Percentiles rank a stretch among this genome's conserved stretches.
phyloP scores from a whole-genome alignment of 257 asterid species.

The Capsicum pubescens region DNA sequence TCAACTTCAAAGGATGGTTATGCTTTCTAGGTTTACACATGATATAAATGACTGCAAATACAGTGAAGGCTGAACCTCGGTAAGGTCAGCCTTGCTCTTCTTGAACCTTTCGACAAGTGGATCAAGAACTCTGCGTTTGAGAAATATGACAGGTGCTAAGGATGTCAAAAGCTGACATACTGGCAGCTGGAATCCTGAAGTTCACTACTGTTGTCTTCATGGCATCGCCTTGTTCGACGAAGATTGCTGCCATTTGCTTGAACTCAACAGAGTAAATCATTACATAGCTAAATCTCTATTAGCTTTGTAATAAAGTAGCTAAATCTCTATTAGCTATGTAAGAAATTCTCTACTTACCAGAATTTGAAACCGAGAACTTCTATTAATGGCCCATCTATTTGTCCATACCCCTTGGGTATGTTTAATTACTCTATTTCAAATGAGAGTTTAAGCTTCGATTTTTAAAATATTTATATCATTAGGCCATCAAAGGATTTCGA shows the following conservation, averaged over 20 bases:
- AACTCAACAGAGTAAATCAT: not conserved
- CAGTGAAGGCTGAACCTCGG: not conserved
- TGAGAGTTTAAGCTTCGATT: not conserved
- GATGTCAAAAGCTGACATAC: not conserved
- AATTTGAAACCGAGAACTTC: not conserved
- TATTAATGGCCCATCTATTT: not conserved
- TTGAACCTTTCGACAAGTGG: not conserved
- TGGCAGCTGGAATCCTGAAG: not conserved
- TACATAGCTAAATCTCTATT: not conserved
- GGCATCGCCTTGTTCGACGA: not conserved
- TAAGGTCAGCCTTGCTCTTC: conserved; percentile 1
- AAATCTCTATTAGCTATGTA: too few relatives aligned
- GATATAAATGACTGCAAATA: not conserved
- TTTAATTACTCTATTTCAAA: not conserved
- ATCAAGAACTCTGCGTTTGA: not conserved
- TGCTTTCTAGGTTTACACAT: not conserved
- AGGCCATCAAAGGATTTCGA: not conserved
- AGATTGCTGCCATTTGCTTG: not conserved
- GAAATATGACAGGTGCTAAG: not conserved
- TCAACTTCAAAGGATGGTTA: conserved; percentile 18
- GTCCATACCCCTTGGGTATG: not conserved
- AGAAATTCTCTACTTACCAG: not conserved
- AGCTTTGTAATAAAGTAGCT: not conserved
- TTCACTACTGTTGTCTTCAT: not conserved
- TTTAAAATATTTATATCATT: not conserved